Percentiles rank a stretch among this genome's conserved stretches.
Conservation (phyloP, 371 early-diverging fungal species). For the Racocetra persica region DNA sequence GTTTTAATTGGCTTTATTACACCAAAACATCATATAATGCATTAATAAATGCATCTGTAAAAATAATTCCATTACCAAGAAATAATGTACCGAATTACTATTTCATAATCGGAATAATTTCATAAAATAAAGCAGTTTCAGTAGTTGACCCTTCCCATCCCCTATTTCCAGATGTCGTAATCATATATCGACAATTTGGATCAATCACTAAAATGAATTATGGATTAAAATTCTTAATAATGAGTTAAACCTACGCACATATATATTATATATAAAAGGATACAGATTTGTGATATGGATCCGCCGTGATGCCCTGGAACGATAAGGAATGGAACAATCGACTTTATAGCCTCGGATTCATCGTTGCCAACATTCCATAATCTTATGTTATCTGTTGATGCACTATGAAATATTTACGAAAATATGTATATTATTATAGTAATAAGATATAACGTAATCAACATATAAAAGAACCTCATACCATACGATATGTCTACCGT, state of each 20-base stretch:
- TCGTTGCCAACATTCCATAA: constrained; percentile 75
- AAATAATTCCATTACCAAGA: too few relatives aligned
- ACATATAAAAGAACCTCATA: constrained; percentile 47
- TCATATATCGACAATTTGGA: constrained; percentile 64
- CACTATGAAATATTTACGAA: constrained; percentile 57
- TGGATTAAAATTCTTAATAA: neutral
- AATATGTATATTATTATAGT: neutral
- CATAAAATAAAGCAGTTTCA: constrained; percentile 85
- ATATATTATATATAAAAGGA: constrained; percentile 45
- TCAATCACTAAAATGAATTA: constrained; percentile 38
- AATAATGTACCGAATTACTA: too few relatives aligned
- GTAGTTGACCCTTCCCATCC: constrained; percentile 92
- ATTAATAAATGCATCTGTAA: too few relatives aligned
- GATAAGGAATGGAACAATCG: constrained; percentile 85
- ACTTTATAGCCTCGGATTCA: constrained; percentile 53
- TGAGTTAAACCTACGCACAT: neutral
- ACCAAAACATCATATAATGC: too few relatives aligned
- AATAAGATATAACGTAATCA: neutral
- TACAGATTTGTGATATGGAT: constrained; percentile 79
- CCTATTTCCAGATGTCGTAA: constrained; percentile 89
- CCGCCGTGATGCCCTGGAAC: constrained; percentile 93
- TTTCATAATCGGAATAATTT: constrained; percentile 53
- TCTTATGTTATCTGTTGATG: constrained; percentile 92
- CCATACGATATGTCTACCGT: constrained; percentile 85
- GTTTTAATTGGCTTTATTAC: too few relatives aligned